Evolutionary conservation across 192 early-diverging fungal species (phyloP), one percentile per base, ranked within the genome.

Genomic region (Dissophora ornata): DNA sequence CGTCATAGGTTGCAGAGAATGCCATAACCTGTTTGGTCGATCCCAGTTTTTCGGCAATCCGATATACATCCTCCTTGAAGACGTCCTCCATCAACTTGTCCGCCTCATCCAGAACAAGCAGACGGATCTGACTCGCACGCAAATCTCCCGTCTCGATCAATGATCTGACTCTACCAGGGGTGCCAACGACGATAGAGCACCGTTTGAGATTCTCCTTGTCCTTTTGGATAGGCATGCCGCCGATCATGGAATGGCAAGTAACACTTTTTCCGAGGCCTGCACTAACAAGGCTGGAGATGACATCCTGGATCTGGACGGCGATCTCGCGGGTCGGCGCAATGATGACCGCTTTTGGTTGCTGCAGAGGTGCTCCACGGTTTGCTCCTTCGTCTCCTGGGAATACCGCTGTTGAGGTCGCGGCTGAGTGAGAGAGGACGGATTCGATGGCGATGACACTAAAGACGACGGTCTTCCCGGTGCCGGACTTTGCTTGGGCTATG

Each of bases 401-500:
- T n/a, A n/a, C n/a, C n/a, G n/a, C n/a, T 69, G 82, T 73, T 61
- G 83, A 66, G 2, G 77, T 69, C 6, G 50, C 30, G 22, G 22
- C 25, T 15, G 62, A 30, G 4, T 30, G 46, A n/a, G 77, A 57
- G 48, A 85, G 49, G 11, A 87, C 53, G 4, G 70, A 48, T 57
- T 86, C 85, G 25, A 90, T 67, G 11, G 84, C 79, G 42, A 87
- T 84, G 21, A 88, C 79, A 18, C 82, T 80, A 68, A 96, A 96
- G 1, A 92, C 92, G 57, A 79, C 61, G 3, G 67, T 77, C 52
- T 81, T 68, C 42, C 77, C 67, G 3, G 63, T 71, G 34, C 90
- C 94, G 7, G 93, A 92, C 60, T 95, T 91, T 36, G 93, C 92
- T 62, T 96, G 94, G 1, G 93, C 93, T 53, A 96, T 90, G 79